A percentile compares a stretch with the other conserved stretches of the same genome.
These are phyloP conservation scores for Chaetomium cochliodes DNA, from an alignment of 495 filamentous ascomycete genomes.

Conservation along the genomic window DNA sequence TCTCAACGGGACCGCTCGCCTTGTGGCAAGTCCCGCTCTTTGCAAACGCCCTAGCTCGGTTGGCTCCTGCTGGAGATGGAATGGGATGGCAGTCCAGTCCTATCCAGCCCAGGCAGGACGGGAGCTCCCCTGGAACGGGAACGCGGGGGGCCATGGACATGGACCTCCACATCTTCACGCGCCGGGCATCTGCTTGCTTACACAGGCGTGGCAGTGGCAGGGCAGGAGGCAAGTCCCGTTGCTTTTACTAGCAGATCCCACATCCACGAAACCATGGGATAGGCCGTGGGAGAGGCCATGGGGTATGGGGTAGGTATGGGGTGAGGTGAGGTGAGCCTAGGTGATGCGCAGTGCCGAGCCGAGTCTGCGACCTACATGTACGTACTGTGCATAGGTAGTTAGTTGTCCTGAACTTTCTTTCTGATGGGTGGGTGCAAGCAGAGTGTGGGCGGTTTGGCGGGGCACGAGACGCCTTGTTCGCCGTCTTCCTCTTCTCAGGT, in stretches of 20 bases:
- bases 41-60: constrained; percentile 6
- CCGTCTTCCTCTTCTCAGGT: neutral
- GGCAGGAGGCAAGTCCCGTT: neutral
- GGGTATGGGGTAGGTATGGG: too few species aligned
- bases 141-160: constrained; percentile 3
- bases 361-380: too few species aligned
- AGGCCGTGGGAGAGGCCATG: constrained; percentile 2
- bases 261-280: neutral
- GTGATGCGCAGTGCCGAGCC: neutral
- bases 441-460: neutral
- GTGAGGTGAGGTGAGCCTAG: too few species aligned
- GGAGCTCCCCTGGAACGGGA: constrained; percentile 7
- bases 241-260: constrained; percentile 9
- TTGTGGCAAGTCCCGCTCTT: constrained; percentile 24
- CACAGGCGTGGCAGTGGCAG: too few species aligned
- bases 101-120: constrained; percentile 1
- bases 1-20: constrained; percentile 26
- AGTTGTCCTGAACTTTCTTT: neutral
- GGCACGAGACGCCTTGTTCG: neutral
- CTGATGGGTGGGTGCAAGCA: neutral
- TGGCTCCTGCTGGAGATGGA: too few species aligned
- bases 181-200: neutral
- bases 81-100: too few species aligned
- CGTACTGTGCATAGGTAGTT: too few species aligned
- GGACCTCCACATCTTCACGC: neutral